Base-by-base conservation (phyloP, 164 flowering plant species). In the Nymphaea thermarum region DNA sequence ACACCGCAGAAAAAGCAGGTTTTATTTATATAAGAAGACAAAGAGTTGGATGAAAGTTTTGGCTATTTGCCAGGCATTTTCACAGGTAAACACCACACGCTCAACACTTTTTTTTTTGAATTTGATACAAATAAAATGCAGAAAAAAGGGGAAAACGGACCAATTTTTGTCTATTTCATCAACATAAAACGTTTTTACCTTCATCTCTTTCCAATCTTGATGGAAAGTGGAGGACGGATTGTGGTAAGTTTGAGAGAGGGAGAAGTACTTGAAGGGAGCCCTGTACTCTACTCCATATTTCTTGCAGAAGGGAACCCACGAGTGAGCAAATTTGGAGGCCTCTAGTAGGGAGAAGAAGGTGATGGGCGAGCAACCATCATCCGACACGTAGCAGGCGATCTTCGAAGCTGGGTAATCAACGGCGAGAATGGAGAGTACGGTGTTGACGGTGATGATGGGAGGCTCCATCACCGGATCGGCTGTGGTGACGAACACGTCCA, bases 401-500 rank as follows among this genome's bases (percentile, higher is more conserved):
- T 82, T 86, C 71, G 86, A 16, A 45, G 83, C 73, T 3, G 89
- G 89, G 51, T 88, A 88, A 66, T 88, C 90, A 2, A 82, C 76
- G 4, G 91, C 84, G 68, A 88, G 74, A 70, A 88, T 41, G 0
- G 91, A 88, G 6, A 86, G 77, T 2, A 88, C 86, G 0, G 91
- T 88, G 75, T 88, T 83, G 4, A 85, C 71, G 2, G 87, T 82
- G 44, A 88, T 63, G 18, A 84, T 85, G 0, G 91, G 86, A 1
- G 91, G 88, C 61, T 88, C 91, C 2, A 80, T 80, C 47, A 67
- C 68, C 2, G 84, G 79, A 55, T 88, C 94, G 4, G 94, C 91
- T 0, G 94, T 88, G 7, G 91, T 85, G 6, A 88, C 87, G 71
- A 88, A 86, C 73, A 88, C 65, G 77, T 88, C 94, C 78, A 86